Evolutionary conservation across 345 rosid genomes (phyloP), one percentile per base, ranked within the genome.

Genomic region (Kernera saxatilis): DNA sequence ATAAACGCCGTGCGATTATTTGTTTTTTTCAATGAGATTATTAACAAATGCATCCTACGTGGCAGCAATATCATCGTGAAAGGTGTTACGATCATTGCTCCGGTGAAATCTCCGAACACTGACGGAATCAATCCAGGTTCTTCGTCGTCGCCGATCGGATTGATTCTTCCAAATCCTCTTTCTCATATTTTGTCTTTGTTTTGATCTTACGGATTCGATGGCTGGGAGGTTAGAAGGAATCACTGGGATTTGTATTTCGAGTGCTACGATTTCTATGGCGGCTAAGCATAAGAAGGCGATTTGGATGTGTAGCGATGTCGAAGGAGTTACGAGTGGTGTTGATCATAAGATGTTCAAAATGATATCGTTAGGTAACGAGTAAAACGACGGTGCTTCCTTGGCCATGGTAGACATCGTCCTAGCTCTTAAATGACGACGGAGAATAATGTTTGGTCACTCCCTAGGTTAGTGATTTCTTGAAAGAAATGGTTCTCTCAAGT

Each of bases 41-140:
- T 5, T 54, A 23, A 15, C 17, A 35, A 35, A 40, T 22, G 2
- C 1, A 64, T 50, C 64, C 55, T 29, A 54, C 67, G 68, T 71
- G 78, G 83, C 88, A 90, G 96, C 51, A 79, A 85, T 54, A 84
- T 90, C 64, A 55, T 89, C 25, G 77, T 93, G 39, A 93, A 91
- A 84, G 89, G 91, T 12, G 78, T 88, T 5, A 91, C 97, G 15
- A 93, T 91, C 73, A 79, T 90, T 1, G 98, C 98, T 27, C 98
- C 97, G 1, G 54, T 90, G 32, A 85, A 74, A 33, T 93, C 97
- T 50, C 97, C 98, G 0, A 93, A 93, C 78, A 93, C 98, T 5
- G 97, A 93, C 40, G 97, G 97, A 3, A 90, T 93, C 78, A 87
- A 90, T 63, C 98, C 97, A 75, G 98, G 98, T 90, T 73, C 36